Base-by-base conservation (phyloP, 768 basidiomycete species). In the Calocera viscosa region DNA sequence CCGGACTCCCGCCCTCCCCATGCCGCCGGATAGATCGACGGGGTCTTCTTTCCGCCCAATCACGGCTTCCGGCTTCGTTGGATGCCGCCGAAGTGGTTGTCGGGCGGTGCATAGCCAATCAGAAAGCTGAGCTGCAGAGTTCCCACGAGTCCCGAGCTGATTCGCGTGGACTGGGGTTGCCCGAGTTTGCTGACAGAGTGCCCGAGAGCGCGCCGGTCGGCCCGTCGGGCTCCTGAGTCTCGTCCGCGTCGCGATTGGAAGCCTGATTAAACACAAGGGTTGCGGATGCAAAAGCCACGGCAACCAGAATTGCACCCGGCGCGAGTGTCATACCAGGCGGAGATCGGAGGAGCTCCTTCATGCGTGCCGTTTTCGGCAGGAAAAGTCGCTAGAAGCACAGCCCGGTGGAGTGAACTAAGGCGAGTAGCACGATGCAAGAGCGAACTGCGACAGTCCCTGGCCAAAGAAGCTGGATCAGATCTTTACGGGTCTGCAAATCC, bases 371-470 rank as follows among this genome's bases (percentile, higher is more conserved):
- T 60, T 32, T 60, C 53, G 53, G 53, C 53, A 28, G 53, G 30
- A 60, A 60, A 60, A 60, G 53, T 60, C 30, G 53, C 30, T 60
- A 60, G 30, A 60, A 32, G 53, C 53, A 60, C 53, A 60, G 53
- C 53, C 24, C 35, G 35, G 30, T 60, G 53, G 53, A 60, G 22
- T 19, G 14, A 60, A 32, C 14, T 26, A 60, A 60, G 53, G 30
- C 11, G 53, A 60, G 30, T 60, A 26, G 8, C 14, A 60, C 24
- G 53, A 10, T 19, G 19, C 5, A 47, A 17, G 16, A 5, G 19
- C 8, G 24, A 24, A 24, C 19, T 60, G 24, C 7, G 16, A 2
- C 24, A 11, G 19, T 60, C 10, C 11, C 26, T 2, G 24, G 22
- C 8, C 10, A n/a, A 49, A 49, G 49, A 49, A 49, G n/a, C n/a